Evolutionary conservation across 805 yeast species (phyloP), one percentile per base, ranked within the genome.

Genomic region (Starmerella apicola): DNA sequence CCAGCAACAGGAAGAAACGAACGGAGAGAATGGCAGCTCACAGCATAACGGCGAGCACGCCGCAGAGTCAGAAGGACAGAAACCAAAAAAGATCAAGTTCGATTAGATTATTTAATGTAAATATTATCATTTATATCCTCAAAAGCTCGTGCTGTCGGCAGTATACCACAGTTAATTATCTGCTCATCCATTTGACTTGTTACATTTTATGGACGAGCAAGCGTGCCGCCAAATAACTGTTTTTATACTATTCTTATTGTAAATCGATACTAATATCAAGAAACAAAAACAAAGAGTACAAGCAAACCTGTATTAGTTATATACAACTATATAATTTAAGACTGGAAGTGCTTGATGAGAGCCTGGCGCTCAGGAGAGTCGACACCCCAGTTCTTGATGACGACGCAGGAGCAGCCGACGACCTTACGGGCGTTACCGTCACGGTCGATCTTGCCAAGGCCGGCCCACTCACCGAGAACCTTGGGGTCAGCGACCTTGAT

Each of bases 391-490:
- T 85, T 80, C 79, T 82, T 86, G 78, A 91, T 83, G 62, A 91
- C 98, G 66, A 88, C 96, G 72, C 94, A 88, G 61, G 97, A 86
- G 71, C 95, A 94, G 74, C 98, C 98, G 68, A 91, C 98, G 62
- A 91, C 97, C 84, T 91, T 91, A 78, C 96, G 85, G 73, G 97
- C 95, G 77, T 88, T 85, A 74, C 98, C 99, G 63, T 91, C 97
- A 74, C 95, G 84, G 93, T 91, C 97, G 63, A 88, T 79, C 74
- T 85, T 84, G 76, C 95, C 91, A 60, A 91, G 77, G 81, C 98
- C 98, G 64, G 97, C 97, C 98, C 98, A 91, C 78, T 91, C 97
- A 78, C 99, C 99, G 67, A 91, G 79, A 76, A 84, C 82, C 81
- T 91, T 91, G 66, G 97, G 95, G 67, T 91, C 98, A 61, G 97